These are phyloP conservation scores for Scopulariopsis brevicaulis DNA, from an alignment of 2,329 filamentous ascomycete species.

Conservation along the genomic window DNA sequence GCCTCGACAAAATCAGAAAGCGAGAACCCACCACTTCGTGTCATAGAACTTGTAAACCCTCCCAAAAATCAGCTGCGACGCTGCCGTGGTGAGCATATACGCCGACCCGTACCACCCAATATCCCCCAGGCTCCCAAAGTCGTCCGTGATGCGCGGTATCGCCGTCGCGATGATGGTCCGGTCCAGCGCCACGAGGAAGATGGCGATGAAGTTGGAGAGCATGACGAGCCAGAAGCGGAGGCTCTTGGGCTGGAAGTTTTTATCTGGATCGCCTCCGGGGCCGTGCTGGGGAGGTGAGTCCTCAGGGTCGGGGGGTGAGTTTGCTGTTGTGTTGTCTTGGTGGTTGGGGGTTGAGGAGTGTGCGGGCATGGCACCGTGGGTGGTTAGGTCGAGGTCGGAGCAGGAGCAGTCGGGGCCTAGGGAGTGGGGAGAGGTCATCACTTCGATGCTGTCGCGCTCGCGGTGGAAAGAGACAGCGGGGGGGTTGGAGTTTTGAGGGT, in stretches of 20 bases:
- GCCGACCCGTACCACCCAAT: constrained; percentile 51
- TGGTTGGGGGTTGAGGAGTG: not conserved
- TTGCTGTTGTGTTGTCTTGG: not conserved
- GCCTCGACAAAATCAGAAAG: too few relatives aligned
- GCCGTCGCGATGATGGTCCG: constrained; percentile 41
- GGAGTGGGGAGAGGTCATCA: not conserved
- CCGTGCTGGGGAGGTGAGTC: not conserved
- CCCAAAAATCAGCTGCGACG: constrained; percentile 37
- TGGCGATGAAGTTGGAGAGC: constrained; percentile 38
- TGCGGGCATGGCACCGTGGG: not conserved
- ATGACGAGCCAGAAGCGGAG: constrained; percentile 44
- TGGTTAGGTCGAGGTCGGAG: not conserved
- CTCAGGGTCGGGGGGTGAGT: not conserved
- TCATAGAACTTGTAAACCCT: constrained; percentile 38
- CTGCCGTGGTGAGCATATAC: constrained; percentile 47
- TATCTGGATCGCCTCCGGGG: constrained; percentile 11
- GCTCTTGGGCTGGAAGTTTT: constrained; percentile 39
- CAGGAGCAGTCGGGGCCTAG: not conserved
- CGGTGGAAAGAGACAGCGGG: not conserved
- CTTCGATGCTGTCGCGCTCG: not conserved
- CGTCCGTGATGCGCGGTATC: constrained; percentile 37
- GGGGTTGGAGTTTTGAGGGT: not conserved
- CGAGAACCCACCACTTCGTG: constrained; percentile 25
- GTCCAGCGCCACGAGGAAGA: constrained; percentile 48
- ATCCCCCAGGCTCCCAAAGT: constrained; percentile 41